Evolutionary conservation across 2,329 filamentous ascomycete genomes (phyloP).

Genomic region (Amylocarpus encephaloides): DNA sequence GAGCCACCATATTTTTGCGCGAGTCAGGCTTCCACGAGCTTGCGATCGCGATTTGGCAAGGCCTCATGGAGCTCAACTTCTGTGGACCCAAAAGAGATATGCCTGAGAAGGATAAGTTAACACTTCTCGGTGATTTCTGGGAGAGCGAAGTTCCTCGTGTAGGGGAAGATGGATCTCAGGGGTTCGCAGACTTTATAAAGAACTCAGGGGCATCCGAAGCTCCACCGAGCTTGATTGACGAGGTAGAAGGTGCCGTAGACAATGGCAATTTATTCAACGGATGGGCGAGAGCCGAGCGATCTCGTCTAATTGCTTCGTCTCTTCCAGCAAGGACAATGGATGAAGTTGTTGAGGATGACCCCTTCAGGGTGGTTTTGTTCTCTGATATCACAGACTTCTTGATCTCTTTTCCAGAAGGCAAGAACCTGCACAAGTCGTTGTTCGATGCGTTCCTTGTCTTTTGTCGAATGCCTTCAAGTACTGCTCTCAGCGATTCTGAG

Average conservation of each 20-base stretch:
- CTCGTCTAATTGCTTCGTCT: conserved; percentile 40
- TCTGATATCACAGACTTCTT: conserved; percentile 66
- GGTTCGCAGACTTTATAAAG: conserved; percentile 58
- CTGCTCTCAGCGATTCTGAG: conserved; percentile 19
- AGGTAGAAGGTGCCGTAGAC: conserved; percentile 12
- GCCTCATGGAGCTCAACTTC: conserved; percentile 65
- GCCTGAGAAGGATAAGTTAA: conserved; percentile 11
- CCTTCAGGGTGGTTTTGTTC: conserved; percentile 74
- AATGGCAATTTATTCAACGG: conserved; percentile 33
- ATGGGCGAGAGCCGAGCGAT: conserved; percentile 49
- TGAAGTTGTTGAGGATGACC: conserved; percentile 69
- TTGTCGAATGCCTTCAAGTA: conserved; percentile 53
- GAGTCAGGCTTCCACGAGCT: conserved; percentile 75
- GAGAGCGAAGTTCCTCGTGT: conserved; percentile 74
- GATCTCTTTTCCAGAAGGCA: conserved; percentile 40
- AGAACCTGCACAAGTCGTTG: conserved; percentile 40
- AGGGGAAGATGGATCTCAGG: conserved; percentile 64
- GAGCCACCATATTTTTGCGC: conserved; percentile 65
- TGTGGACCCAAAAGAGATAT: conserved; percentile 42
- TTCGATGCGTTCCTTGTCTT: conserved; percentile 68
- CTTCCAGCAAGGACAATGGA: conserved; percentile 70
- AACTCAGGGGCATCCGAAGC: conserved; percentile 19
- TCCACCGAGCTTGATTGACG: conserved; percentile 19
- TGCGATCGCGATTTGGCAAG: conserved; percentile 78
- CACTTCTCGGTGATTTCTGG: conserved; percentile 70